A percentile compares a stretch with the other conserved stretches of the same genome.
These are phyloP conservation scores for Neoscytalidium dimidiatum DNA, from an alignment of 2,329 filamentous ascomycete genomes.

Conservation along the genomic window DNA sequence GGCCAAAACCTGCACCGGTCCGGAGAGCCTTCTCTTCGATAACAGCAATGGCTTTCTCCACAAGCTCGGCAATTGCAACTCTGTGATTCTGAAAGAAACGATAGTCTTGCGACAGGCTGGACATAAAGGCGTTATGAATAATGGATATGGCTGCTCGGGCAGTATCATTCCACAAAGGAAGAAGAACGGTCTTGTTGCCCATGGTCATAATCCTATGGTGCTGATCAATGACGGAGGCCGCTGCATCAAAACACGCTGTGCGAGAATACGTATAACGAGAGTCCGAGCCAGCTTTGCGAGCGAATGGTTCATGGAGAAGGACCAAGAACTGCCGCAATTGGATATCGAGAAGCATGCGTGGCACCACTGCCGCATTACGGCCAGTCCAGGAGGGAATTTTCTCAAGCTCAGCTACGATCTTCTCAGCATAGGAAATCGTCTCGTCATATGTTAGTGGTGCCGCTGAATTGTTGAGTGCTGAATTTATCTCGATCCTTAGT, in stretches of 20 bases:
- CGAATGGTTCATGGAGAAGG: slow-evolving; percentile 37
- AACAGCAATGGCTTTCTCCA: slow-evolving; percentile 31
- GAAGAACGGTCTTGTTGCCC: slow-evolving; percentile 1
- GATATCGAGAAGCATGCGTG: slow-evolving; percentile 24
- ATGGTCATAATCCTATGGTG: slow-evolving; percentile 25
- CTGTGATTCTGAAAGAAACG: slow-evolving; percentile 31
- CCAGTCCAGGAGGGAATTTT: slow-evolving; percentile 18
- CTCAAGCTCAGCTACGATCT: slow-evolving; percentile 25
- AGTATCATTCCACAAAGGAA: slow-evolving; percentile 7
- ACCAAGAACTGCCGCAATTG: slow-evolving; percentile 38
- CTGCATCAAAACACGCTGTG: slow-evolving; percentile 31
- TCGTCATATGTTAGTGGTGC: slow-evolving; percentile 33
- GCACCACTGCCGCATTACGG: slow-evolving; percentile 23
- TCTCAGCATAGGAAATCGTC: slow-evolving; percentile 34
- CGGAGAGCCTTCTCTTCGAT: slow-evolving; percentile 38
- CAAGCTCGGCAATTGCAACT: slow-evolving; percentile 29
- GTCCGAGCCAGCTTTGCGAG: slow-evolving; percentile 28
- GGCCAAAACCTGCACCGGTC: slow-evolving; percentile 14
- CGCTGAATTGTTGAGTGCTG: slow-evolving; percentile 35
- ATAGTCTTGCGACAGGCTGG: slow-evolving; percentile 22
- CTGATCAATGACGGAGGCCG: slow-evolving; percentile 29
- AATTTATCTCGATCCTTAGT: slow-evolving; percentile 34
- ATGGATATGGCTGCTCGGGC: slow-evolving; percentile 10
- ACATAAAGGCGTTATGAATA: slow-evolving; percentile 16
- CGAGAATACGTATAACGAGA: slow-evolving; percentile 35